Evolutionary conservation across 2,329 filamentous ascomycete species (phyloP).

Genomic region (Microcyclospora pomicola): DNA sequence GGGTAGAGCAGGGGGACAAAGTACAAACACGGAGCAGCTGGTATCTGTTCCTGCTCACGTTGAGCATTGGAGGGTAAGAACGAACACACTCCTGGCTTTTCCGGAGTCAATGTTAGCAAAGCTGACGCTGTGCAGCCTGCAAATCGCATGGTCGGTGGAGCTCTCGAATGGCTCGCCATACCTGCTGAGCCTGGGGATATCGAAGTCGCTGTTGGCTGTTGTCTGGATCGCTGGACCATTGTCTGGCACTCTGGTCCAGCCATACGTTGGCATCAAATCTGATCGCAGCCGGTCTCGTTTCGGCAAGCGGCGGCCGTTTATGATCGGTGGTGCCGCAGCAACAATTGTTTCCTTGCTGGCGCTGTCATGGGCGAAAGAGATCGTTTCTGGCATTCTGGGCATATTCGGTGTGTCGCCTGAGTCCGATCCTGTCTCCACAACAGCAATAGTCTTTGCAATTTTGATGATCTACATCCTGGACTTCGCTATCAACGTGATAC

Average conservation of each 20-base stretch:
- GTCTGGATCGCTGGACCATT: constrained; percentile 45
- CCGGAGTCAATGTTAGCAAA: constrained; percentile 4
- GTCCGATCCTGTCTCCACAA: constrained; percentile 48
- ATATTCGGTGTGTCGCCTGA: constrained; percentile 58
- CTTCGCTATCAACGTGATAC: constrained; percentile 90
- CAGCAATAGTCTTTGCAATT: constrained; percentile 66
- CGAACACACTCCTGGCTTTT: not conserved
- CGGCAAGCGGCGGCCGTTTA: constrained; percentile 40
- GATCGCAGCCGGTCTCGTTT: constrained; percentile 35
- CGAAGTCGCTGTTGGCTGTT: constrained; percentile 37
- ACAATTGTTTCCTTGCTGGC: constrained; percentile 37
- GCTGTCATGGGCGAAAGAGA: constrained; percentile 37
- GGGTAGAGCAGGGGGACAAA: constrained; percentile 27
- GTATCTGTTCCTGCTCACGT: constrained; percentile 75
- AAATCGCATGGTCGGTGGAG: constrained; percentile 93
- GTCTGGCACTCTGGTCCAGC: constrained; percentile 39
- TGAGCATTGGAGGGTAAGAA: constrained; percentile 59
- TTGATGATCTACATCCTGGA: constrained; percentile 81
- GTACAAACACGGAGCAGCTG: constrained; percentile 58
- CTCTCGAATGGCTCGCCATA: constrained; percentile 73
- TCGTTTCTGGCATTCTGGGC: constrained; percentile 48
- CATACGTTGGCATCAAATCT: constrained; percentile 40
- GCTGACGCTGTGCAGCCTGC: constrained; percentile 41
- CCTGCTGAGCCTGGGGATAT: constrained; percentile 38
- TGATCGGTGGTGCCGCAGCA: constrained; percentile 34